Conservation (phyloP, 805 yeast genomes). For the Priceomyces castillae region DNA sequence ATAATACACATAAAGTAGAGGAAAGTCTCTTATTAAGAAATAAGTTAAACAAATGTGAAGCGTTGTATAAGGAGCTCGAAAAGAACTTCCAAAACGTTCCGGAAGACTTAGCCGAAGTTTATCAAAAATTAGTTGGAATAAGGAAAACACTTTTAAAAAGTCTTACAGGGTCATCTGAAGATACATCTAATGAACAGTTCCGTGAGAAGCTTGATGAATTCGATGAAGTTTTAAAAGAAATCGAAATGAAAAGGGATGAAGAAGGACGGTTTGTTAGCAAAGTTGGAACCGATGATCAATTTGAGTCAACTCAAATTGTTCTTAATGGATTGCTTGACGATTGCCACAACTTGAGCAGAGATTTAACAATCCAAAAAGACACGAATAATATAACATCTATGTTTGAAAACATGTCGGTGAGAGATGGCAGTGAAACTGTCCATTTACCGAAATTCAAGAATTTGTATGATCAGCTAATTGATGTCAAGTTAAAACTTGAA, state of each 20-base stretch:
- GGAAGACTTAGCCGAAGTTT: constrained; percentile 36
- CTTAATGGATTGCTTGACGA: constrained; percentile 79
- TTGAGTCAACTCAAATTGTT: constrained; percentile 40
- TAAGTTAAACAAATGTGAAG: constrained; percentile 63
- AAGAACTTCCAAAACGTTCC: constrained; percentile 45
- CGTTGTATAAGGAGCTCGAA: constrained; percentile 56
- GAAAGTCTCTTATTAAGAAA: constrained; percentile 60
- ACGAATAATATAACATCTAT: constrained; percentile 19
- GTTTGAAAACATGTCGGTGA: constrained; percentile 15
- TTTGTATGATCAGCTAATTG: constrained; percentile 61
- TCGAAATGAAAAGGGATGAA: constrained; percentile 46
- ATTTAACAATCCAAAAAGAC: constrained; percentile 51
- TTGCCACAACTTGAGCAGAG: constrained; percentile 71
- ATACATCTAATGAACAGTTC: constrained; percentile 8
- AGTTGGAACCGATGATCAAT: constrained; percentile 19
- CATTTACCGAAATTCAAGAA: constrained; percentile 34
- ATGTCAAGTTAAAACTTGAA: constrained; percentile 71
- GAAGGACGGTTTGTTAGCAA: constrained; percentile 49
- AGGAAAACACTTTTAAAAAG: constrained; percentile 56
- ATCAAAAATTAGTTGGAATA: constrained; percentile 59
- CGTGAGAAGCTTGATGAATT: constrained; percentile 17
- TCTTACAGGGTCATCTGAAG: constrained; percentile 19
- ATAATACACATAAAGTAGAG: constrained; percentile 43
- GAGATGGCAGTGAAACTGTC: constrained; percentile 1
- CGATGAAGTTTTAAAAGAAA: constrained; percentile 23